Evolutionary conservation across 2,329 filamentous ascomycete genomes (phyloP).

Genomic region (Bipolaris bicolor): DNA sequence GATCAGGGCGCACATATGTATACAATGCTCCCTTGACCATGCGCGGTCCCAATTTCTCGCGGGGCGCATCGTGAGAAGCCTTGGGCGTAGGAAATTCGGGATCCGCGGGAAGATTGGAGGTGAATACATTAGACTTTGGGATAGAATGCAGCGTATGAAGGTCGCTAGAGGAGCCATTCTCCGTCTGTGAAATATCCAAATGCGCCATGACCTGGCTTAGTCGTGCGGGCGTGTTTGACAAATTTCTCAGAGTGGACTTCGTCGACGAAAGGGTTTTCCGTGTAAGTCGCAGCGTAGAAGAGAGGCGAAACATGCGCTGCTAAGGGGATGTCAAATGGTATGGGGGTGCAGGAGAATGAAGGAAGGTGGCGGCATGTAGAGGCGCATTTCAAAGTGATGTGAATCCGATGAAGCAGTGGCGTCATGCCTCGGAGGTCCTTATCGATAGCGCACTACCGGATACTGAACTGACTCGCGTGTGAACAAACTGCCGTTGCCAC

Average conservation of each 20-base stretch:
- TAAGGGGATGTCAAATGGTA: not conserved
- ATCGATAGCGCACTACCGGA: constrained; percentile 25
- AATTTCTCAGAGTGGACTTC: constrained; percentile 11
- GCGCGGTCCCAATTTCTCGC: constrained; percentile 77
- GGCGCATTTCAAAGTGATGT: constrained; percentile 19
- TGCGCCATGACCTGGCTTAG: constrained; percentile 55
- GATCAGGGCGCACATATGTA: constrained; percentile 87
- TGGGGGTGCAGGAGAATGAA: not conserved
- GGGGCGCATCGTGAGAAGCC: constrained; percentile 79
- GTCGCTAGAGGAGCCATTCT: constrained; percentile 17
- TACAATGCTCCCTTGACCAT: constrained; percentile 85
- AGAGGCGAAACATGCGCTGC: constrained; percentile 27
- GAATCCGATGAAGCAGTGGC: constrained; percentile 27
- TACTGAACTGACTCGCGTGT: constrained; percentile 23
- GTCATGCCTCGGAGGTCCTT: constrained; percentile 29
- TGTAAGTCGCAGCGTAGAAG: constrained; percentile 14
- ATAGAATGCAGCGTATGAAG: constrained; percentile 56
- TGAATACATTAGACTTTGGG: constrained; percentile 70
- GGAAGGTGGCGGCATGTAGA: constrained; percentile 20
- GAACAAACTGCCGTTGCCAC: constrained; percentile 2
- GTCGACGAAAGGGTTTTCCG: constrained; percentile 6
- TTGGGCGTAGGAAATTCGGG: constrained; percentile 78
- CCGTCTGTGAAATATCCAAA: constrained; percentile 41
- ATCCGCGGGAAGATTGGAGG: constrained; percentile 74
- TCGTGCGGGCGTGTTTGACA: constrained; percentile 35